Evolutionary conservation across 169 alveolate species (phyloP).

Genomic region (Plasmodium gonderi): DNA sequence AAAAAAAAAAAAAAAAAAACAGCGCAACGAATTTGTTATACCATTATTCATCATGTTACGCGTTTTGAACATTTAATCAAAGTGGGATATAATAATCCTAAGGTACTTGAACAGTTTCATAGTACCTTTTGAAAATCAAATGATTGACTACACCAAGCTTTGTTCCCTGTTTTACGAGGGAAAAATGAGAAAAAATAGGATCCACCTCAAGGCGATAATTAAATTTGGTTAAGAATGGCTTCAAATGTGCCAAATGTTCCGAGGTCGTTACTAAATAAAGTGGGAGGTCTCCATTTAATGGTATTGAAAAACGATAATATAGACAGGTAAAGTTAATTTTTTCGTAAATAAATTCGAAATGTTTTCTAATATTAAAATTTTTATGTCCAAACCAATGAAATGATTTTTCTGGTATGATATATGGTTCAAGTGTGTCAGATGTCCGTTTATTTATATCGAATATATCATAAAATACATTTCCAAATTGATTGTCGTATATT

Average conservation of each 20-base stretch:
- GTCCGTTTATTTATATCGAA: slow-evolving; percentile 6
- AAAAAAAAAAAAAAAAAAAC: too few relatives aligned
- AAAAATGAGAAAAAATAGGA: slow-evolving; percentile 34
- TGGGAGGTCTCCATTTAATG: slow-evolving; percentile 46
- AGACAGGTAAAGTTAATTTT: slow-evolving; percentile 46
- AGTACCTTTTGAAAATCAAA: slow-evolving; percentile 18
- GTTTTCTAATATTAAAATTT: slow-evolving; percentile 5
- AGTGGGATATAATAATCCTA: background rate
- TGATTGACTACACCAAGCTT: slow-evolving; percentile 11
- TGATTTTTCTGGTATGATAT: slow-evolving; percentile 46
- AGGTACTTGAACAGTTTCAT: background rate
- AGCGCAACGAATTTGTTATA: too few relatives aligned
- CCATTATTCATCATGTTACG: too few relatives aligned
- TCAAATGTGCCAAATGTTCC: background rate
- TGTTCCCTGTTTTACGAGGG: background rate
- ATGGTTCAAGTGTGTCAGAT: slow-evolving; percentile 7
- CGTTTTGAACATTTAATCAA: too few relatives aligned
- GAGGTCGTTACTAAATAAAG: slow-evolving; percentile 45
- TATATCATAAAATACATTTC: slow-evolving; percentile 12
- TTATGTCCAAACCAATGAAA: slow-evolving; percentile 60
- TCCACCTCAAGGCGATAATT: slow-evolving; percentile 34
- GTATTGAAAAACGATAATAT: slow-evolving; percentile 24
- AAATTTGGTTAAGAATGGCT: slow-evolving; percentile 3
- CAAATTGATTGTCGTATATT: slow-evolving; percentile 48
- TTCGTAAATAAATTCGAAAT: slow-evolving; percentile 19